Evolutionary conservation across 2,329 filamentous ascomycete species (phyloP), one percentile per base, ranked within the genome.

Genomic region (Aspergillus melleus): DNA sequence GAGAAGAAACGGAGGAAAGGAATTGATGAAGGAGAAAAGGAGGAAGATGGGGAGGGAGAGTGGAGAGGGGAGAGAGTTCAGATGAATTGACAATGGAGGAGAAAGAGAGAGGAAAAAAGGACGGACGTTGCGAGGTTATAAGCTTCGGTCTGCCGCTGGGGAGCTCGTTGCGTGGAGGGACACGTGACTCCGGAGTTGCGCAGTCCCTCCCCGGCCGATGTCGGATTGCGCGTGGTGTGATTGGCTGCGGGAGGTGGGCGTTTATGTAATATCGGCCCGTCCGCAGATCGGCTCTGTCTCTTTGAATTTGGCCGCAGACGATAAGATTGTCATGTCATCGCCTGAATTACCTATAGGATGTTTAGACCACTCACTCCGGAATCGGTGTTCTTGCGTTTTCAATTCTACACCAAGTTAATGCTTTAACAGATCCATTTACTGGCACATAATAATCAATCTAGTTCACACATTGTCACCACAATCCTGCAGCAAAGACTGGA

Each of bases 151-250:
- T 32, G 63, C 65, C 61, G 63, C 58, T 46, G 55, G 54, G 54
- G 61, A 61, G 54, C 55, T 42, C n/a, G 46, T 6, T 57, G 57
- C 20, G 26, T n/a, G 54, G 59, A 30, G 19, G 26, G 6, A 5
- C 67, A 69, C 67, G 66, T 69, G 67, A 68, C 44, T 9, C 53
- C 70, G 70, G 70, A 72, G 70, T 71, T 67, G 65, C 16, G 16
- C 57, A 6, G 5, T 12, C 16, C 11, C 69, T 72, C 70, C 70
- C 68, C 70, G 69, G 66, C 67, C 68, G 65, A 68, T 67, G 61
- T 66, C 66, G 66, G 67, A 52, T 55, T 47, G 44, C 8, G 4
- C 12, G 44, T 1, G 6, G 3, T 14, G 4, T 47, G 44, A 47
- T 47, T 47, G 44, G 44, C 22, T 46, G 42, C 14, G 44, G 6